Evolutionary conservation across 2,329 filamentous ascomycete species (phyloP).

Genomic region (Xylariaceae sp.): DNA sequence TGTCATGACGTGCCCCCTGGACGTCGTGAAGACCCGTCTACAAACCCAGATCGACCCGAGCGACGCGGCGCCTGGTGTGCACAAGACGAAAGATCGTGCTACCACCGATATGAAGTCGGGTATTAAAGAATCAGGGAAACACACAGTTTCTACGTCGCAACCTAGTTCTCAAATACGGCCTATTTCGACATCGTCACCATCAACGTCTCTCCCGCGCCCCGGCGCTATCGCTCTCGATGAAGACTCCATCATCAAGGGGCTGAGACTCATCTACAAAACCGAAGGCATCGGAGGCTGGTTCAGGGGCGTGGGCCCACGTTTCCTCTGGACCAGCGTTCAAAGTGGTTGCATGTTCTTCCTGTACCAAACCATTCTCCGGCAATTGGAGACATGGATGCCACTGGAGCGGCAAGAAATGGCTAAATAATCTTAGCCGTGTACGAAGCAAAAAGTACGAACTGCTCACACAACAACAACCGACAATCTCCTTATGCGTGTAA

Average conservation of each 20-base stretch:
- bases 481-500: conserved; percentile 17
- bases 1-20: conserved; percentile 88
- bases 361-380: conserved; percentile 80
- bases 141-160: conserved; percentile 29
- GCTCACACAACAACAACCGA: background rate
- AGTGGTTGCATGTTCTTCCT: conserved; percentile 94
- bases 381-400: conserved; percentile 56
- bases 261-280: conserved; percentile 81
- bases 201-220: conserved; percentile 72
- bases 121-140: conserved; percentile 25
- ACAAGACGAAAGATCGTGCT: conserved; percentile 25
- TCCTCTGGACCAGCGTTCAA: conserved; percentile 96
- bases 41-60: conserved; percentile 73
- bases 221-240: conserved; percentile 79
- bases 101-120: conserved; percentile 24
- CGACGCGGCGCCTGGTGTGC: conserved; percentile 34
- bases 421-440: conserved; percentile 14
- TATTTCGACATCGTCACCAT: conserved; percentile 88
- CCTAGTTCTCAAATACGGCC: conserved; percentile 55
- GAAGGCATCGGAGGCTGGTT: conserved; percentile 91
- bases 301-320: conserved; percentile 84
- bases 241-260: conserved; percentile 77
- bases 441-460: background rate
- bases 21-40: conserved; percentile 94
- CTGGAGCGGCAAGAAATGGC: conserved; percentile 30